Evolutionary conservation across 495 filamentous ascomycete species (phyloP).

Genomic region (Choiromyces venosus): DNA sequence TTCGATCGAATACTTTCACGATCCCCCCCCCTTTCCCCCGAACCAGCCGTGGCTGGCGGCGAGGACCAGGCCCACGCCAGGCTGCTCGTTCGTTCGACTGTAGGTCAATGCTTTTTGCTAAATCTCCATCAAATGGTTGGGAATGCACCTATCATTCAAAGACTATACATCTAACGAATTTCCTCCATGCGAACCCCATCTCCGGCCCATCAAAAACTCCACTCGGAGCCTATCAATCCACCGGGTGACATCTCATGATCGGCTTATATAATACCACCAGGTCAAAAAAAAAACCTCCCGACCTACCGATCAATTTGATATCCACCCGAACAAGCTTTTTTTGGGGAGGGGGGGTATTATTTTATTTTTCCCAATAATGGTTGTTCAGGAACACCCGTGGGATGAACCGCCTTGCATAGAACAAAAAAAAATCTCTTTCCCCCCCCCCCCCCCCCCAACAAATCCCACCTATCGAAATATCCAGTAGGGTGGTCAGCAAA

Average conservation of each 20-base stretch:
- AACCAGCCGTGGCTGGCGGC: too few relatives aligned
- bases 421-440: not conserved
- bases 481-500: constrained; percentile 2
- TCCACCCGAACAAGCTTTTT: not conserved
- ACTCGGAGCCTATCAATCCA: not conserved
- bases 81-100: not conserved
- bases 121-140: not conserved
- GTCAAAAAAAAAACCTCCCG: not conserved
- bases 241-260: constrained; percentile 2
- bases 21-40: too few relatives aligned
- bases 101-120: not conserved
- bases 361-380: constrained; percentile 2
- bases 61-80: not conserved
- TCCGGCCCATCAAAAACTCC: not conserved
- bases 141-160: not conserved
- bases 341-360: not conserved
- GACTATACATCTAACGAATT: not conserved
- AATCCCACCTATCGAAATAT: not conserved
- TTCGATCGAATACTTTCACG: not conserved
- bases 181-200: not conserved
- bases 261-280: not conserved
- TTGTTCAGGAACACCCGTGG: not conserved
- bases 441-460: not conserved
- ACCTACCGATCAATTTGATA: not conserved
- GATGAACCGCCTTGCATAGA: constrained; percentile 1